These are phyloP conservation scores for Metarhizium sp. DNA, from an alignment of 2,329 filamentous ascomycete genomes.

Conservation along the genomic window DNA sequence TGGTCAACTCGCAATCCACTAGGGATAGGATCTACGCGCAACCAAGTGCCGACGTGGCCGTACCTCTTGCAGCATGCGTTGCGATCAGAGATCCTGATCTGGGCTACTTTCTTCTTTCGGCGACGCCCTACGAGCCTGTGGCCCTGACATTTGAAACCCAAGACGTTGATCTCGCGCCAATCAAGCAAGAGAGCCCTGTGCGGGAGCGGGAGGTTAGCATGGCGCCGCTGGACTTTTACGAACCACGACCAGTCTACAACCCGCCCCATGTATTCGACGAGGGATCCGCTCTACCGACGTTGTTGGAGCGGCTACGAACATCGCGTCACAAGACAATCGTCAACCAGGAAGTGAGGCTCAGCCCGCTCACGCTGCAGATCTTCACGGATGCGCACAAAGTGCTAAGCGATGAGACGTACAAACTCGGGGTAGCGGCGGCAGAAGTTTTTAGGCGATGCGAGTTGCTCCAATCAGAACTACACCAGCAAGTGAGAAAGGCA, in stretches of 20 bases:
- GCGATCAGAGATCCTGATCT: constrained; percentile 52
- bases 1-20: constrained; percentile 49
- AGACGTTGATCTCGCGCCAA: constrained; percentile 38
- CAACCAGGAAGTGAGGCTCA: constrained; percentile 60
- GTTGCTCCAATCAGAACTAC: constrained; percentile 56
- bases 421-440: constrained; percentile 58
- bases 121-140: constrained; percentile 48
- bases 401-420: constrained; percentile 59
- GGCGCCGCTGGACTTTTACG: constrained; percentile 41
- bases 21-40: constrained; percentile 50
- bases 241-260: constrained; percentile 58
- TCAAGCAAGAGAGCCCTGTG: constrained; percentile 32
- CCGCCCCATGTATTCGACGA: constrained; percentile 52
- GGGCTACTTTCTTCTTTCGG: constrained; percentile 53
- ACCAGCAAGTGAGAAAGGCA: constrained; percentile 56
- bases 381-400: constrained; percentile 66
- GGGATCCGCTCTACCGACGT: constrained; percentile 42
- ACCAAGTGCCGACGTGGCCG: constrained; percentile 32
- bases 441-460: constrained; percentile 66
- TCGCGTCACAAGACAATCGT: constrained; percentile 52
- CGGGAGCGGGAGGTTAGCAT: constrained; percentile 33
- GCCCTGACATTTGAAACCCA: constrained; percentile 51
- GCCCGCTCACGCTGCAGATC: constrained; percentile 59
- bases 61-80: constrained; percentile 43
- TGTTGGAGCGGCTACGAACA: constrained; percentile 48